Evolutionary conservation across 352 stramenopile species (phyloP).

Genomic region (Globisporangium canariense): DNA sequence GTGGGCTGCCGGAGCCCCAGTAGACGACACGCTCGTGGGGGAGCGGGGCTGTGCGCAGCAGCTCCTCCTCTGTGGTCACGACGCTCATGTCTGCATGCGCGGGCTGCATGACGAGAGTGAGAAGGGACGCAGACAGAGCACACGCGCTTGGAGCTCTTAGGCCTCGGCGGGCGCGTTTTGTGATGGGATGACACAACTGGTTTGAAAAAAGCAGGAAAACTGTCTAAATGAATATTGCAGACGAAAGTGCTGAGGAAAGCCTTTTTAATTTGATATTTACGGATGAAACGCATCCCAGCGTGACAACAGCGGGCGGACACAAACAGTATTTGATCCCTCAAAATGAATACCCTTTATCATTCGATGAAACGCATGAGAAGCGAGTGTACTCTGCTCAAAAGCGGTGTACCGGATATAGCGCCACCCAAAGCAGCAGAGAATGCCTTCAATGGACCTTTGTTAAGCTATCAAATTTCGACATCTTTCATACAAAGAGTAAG

Average conservation of each 20-base stretch:
- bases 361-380: neutral
- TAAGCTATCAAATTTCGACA: neutral
- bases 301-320: neutral
- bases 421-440: too few relatives aligned
- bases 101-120: conserved; percentile 5
- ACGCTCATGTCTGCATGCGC: conserved; percentile 5
- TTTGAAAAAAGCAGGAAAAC: neutral
- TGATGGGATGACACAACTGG: too few relatives aligned
- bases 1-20: conserved; percentile 79
- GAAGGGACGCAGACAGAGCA: neutral
- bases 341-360: neutral
- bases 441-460: too few relatives aligned
- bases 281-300: neutral
- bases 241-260: neutral
- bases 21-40: conserved; percentile 77
- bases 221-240: conserved; percentile 1
- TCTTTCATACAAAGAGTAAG: neutral
- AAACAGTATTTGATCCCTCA: neutral
- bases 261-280: neutral
- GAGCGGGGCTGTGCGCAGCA: conserved; percentile 48
- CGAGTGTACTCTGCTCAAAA: neutral
- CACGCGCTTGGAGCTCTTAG: neutral
- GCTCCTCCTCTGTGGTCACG: conserved; percentile 51
- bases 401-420: too few relatives aligned
- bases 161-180: too few relatives aligned